Evolutionary conservation across 257 asterid genomes (phyloP).

Genomic region (Salvia miltiorrhiza): DNA sequence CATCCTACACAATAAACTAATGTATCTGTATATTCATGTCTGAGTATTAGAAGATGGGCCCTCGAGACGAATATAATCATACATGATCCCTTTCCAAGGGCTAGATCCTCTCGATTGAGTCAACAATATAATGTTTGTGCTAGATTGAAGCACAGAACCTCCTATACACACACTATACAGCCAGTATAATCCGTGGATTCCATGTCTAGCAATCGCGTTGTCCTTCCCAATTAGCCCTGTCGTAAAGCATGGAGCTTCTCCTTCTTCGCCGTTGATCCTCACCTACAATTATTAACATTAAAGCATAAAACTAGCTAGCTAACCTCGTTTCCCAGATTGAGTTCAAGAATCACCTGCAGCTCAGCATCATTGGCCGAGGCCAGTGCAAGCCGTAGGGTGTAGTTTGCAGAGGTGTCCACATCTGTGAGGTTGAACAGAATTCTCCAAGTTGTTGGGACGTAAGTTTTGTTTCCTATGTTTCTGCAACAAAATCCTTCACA

Average conservation of each 20-base stretch:
- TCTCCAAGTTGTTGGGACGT: slow-evolving; percentile 76
- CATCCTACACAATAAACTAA: background rate
- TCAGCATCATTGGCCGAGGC: slow-evolving; percentile 79
- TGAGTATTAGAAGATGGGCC: slow-evolving; percentile 35
- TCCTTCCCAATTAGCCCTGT: slow-evolving; percentile 59
- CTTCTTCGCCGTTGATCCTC: slow-evolving; percentile 36
- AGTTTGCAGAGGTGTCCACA: slow-evolving; percentile 32
- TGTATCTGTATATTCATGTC: background rate
- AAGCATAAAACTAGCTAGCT: background rate
- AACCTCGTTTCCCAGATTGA: background rate
- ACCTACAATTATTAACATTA: slow-evolving; percentile 29
- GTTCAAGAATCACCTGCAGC: slow-evolving; percentile 45
- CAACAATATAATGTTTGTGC: slow-evolving; percentile 46
- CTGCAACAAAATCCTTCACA: slow-evolving; percentile 35
- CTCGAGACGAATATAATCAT: slow-evolving; percentile 80
- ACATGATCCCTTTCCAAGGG: slow-evolving; percentile 66
- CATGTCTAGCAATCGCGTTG: slow-evolving; percentile 84
- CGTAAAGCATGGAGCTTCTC: slow-evolving; percentile 35
- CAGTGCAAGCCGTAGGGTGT: slow-evolving; percentile 64
- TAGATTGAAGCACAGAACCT: slow-evolving; percentile 31
- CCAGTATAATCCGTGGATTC: slow-evolving; percentile 76
- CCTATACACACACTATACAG: slow-evolving; percentile 39
- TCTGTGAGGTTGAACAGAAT: slow-evolving; percentile 47
- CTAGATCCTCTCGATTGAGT: slow-evolving; percentile 46
- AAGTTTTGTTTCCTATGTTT: slow-evolving; percentile 49